Conservation (phyloP, 2,329 filamentous ascomycete genomes). For the Fusarium verticillioides region DNA sequence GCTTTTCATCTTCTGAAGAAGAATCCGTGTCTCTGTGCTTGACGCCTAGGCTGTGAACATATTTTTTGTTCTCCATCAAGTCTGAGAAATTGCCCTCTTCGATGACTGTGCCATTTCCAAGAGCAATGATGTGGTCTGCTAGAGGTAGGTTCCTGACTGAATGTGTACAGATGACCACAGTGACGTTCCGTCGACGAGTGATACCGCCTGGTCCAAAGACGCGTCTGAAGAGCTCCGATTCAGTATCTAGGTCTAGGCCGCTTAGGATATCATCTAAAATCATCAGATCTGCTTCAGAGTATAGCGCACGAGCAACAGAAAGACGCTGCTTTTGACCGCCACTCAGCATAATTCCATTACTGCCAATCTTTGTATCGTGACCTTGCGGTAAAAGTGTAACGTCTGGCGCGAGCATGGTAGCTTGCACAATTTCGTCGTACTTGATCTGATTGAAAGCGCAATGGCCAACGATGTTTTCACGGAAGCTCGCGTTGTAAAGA, state of each 20-base stretch:
- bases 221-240: slow-evolving; percentile 55
- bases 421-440: slow-evolving; percentile 51
- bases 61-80: slow-evolving; percentile 49
- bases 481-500: slow-evolving; percentile 51
- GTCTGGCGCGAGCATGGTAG: slow-evolving; percentile 49
- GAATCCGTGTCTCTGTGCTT: slow-evolving; percentile 28
- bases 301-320: slow-evolving; percentile 58
- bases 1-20: background rate
- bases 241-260: slow-evolving; percentile 57
- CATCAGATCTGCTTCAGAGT: slow-evolving; percentile 52
- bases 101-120: slow-evolving; percentile 54
- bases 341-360: slow-evolving; percentile 54
- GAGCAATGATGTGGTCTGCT: slow-evolving; percentile 60
- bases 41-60: slow-evolving; percentile 53
- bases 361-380: slow-evolving; percentile 53
- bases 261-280: slow-evolving; percentile 60
- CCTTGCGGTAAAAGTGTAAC: slow-evolving; percentile 48
- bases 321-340: slow-evolving; percentile 55
- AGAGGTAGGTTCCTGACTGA: slow-evolving; percentile 47
- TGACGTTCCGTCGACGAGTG: slow-evolving; percentile 50
- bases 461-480: slow-evolving; percentile 53
- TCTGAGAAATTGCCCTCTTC: slow-evolving; percentile 53
- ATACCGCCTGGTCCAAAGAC: slow-evolving; percentile 56
- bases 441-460: slow-evolving; percentile 44
- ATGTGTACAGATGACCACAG: slow-evolving; percentile 55